Conservation (phyloP, 2,329 filamentous ascomycete species). For the Acrocalymma vagum region DNA sequence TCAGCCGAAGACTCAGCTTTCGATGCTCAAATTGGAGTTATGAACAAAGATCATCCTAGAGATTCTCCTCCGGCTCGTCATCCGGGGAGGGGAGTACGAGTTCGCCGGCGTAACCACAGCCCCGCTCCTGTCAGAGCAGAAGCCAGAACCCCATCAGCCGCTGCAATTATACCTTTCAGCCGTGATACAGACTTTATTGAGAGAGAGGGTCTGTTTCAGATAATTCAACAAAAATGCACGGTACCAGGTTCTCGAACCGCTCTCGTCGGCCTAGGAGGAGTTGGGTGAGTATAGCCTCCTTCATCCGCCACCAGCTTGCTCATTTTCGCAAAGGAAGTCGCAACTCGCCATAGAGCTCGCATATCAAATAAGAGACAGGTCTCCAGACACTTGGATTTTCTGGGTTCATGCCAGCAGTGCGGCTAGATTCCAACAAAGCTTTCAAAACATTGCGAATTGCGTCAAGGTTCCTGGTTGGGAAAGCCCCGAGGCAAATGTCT, state of each 20-base stretch:
- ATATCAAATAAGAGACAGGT: conserved; percentile 12
- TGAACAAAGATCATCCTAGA: no score
- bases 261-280: conserved; percentile 35
- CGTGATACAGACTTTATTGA: conserved; percentile 32
- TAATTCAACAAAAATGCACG: conserved; percentile 12
- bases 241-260: conserved; percentile 22
- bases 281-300: conserved; percentile 27
- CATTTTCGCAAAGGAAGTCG: conserved; percentile 23
- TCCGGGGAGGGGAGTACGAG: no score
- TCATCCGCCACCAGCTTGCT: no score
- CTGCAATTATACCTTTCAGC: conserved; percentile 28
- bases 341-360: conserved; percentile 20
- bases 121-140: no score
- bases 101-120: no score
- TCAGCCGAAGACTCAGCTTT: no score
- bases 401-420: conserved; percentile 28
- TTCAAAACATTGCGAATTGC: conserved; percentile 1
- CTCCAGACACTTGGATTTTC: conserved; percentile 16
- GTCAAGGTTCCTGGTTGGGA: background rate
- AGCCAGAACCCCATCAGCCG: no score
- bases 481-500: conserved; percentile 39
- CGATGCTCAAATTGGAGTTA: no score
- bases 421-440: background rate
- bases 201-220: conserved; percentile 17
- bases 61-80: no score